A percentile compares a stretch with the other conserved stretches of the same genome.
phyloP scores from a whole-genome alignment of 129 eudicot genomes.

The Flaveria trinervia region DNA sequence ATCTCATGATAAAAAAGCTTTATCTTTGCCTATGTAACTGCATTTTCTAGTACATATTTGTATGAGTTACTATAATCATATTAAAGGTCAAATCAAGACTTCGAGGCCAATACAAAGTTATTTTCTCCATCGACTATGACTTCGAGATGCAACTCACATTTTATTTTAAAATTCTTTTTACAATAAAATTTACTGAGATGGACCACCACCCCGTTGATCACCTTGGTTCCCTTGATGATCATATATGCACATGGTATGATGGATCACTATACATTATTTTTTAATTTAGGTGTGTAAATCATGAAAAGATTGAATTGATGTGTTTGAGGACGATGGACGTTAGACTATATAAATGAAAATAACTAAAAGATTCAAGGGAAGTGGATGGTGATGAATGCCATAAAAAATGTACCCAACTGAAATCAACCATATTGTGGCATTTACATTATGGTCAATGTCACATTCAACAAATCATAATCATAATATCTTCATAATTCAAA shows the following conservation, averaged over 20 bases:
- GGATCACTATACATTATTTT: background rate
- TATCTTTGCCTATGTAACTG: background rate
- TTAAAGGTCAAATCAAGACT: background rate
- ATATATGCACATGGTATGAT: background rate
- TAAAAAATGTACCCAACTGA: constrained; percentile 26
- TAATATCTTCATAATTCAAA: constrained; percentile 8
- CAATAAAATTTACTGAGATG: too few relatives aligned
- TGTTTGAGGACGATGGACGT: constrained; percentile 22
- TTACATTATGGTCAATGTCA: constrained; percentile 35
- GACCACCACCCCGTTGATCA: too few relatives aligned
- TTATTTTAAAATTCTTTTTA: background rate
- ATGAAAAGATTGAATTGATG: constrained; percentile 13
- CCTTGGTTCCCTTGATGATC: too few relatives aligned
- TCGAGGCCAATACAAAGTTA: background rate
- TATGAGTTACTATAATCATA: background rate
- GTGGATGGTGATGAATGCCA: constrained; percentile 22
- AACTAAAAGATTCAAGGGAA: constrained; percentile 1
- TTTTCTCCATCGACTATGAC: background rate
- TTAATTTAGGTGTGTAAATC: background rate
- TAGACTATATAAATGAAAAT: constrained; percentile 10
- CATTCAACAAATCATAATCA: constrained; percentile 25
- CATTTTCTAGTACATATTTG: background rate
- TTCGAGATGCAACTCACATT: background rate
- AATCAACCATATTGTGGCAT: constrained; percentile 29
- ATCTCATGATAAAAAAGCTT: background rate